These are phyloP conservation scores for Tylopilus vinaceipallidus DNA, from an alignment of 768 basidiomycete genomes.

Conservation along the genomic window DNA sequence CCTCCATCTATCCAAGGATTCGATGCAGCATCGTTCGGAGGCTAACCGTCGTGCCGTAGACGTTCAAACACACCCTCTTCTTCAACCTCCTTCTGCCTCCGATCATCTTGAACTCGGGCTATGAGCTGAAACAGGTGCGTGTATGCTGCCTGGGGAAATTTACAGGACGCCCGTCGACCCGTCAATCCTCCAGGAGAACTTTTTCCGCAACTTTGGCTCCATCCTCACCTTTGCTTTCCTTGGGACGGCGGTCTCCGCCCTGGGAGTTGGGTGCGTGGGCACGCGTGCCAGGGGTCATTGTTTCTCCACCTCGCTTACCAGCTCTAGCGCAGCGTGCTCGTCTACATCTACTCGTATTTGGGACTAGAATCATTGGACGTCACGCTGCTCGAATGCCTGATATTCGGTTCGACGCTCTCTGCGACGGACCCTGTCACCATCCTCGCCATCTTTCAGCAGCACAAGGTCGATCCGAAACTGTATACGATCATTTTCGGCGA, in stretches of 20 bases:
- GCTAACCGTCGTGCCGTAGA: slow-evolving; percentile 46
- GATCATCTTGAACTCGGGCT: slow-evolving; percentile 97
- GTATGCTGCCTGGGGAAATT: neutral
- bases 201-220: slow-evolving; percentile 97
- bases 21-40: too few relatives aligned
- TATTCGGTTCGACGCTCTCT: slow-evolving; percentile 93
- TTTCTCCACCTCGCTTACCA: slow-evolving; percentile 38
- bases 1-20: too few relatives aligned
- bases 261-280: slow-evolving; percentile 84
- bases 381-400: slow-evolving; percentile 88
- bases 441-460: slow-evolving; percentile 96
- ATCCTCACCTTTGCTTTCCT: slow-evolving; percentile 92
- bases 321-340: slow-evolving; percentile 72
- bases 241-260: slow-evolving; percentile 94
- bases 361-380: slow-evolving; percentile 88
- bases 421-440: slow-evolving; percentile 99
- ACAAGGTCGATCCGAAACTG: slow-evolving; percentile 97
- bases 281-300: neutral
- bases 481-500: slow-evolving; percentile 98
- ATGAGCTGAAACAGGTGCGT: slow-evolving; percentile 91
- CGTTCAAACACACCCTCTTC: slow-evolving; percentile 95
- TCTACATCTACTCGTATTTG: slow-evolving; percentile 92
- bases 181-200: slow-evolving; percentile 71
- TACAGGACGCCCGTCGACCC: too few relatives aligned
- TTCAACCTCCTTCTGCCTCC: slow-evolving; percentile 98